Base-by-base conservation (phyloP, 192 early-diverging fungal genomes). In the Gamsiella multidivaricata region DNA sequence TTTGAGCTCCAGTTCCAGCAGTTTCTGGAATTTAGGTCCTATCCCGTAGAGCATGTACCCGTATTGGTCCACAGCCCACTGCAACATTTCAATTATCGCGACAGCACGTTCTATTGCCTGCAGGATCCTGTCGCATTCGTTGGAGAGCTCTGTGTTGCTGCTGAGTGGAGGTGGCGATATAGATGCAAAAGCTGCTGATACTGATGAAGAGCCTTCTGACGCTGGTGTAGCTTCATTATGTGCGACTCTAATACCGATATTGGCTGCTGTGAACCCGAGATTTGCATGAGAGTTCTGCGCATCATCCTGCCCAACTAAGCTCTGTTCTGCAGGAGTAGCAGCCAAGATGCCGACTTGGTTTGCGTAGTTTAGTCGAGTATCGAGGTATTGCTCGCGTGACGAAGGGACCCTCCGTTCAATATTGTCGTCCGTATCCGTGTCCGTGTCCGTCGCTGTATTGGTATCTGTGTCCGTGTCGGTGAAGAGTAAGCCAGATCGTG, bases 51-150 rank as follows among this genome's bases (percentile, higher is more conserved):
- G 52, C 29, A 62, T 63, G 51, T 87, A 88, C 0, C 65, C 60
- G 17, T 84, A 76, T 46, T 88, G 87, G 68, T 88, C 87, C 23
- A 88, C 79, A 0, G 71, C 79, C 65, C 81, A 84, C 54, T 88
- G 87, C 43, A 87, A 32, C 31, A 70, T 54, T 22, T 69, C 69
- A 2, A 68, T 33, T 65, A 72, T 67, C 0, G 58, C 31, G 0
- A 65, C 26, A 0, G 57, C 69, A 2, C 69, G 53, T 15, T 72
- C 79, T 20, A 80, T 34, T 1, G 58, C 64, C 22, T 41, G 50
- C 17, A 72, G 10, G 22, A 72, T 62, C 41, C 20, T 43, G 23
- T 76, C 74, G 18, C 54, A 51, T 5, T 68, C 67, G 32, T 17
- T 51, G 14, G 59, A 34, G 15, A 54, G 23, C 6, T 43, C 54